Base-by-base conservation (phyloP, 306 rosid genomes). In the Begonia fuchsioides region DNA sequence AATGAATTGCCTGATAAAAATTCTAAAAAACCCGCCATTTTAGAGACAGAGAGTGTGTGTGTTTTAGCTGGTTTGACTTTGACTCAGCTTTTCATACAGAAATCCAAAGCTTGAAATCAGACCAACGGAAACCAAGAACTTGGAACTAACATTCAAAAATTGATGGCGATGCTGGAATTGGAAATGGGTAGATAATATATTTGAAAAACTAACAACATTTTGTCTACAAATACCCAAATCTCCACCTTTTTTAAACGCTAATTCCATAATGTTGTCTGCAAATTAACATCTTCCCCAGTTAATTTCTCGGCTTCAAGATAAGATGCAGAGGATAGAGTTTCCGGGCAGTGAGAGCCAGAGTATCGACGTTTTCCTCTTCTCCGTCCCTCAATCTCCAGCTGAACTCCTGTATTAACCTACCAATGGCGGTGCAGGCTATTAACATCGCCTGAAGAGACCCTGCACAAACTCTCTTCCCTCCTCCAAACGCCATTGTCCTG, bases 401-500 rank as follows among this genome's bases (percentile, higher is more conserved):
- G 4, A 19, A 85, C 62, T 81, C 87, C 61, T 85, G 94, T 43
- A 85, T 69, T 57, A 90, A 58, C 59, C 81, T 74, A 0, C 95
- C 98, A 7, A 90, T 69, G 19, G 78, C 60, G 0, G 79, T 63
- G 66, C 79, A 70, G 0, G 82, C 60, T 38, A 81, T 81, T 54
- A 76, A 57, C 76, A 53, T 56, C 12, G 95, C 95, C 64, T 90
- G 95, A 53, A 79, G 85, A 19, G 85, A 61, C 13, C 98, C 98
- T 1, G 95, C 79, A 43, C 95, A 90, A 13, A 55, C 81, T 71
- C 98, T 76, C 79, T 82, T 85, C 54, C 98, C 98, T 13, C 77
- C 82, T 54, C 98, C 95, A 59, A 90, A 90, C 2, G 98, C 82
- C 95, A 90, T 85, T 2, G 95, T 90, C 74, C 82, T 90, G 73